Percentiles rank a stretch among this genome's conserved stretches.
These are phyloP conservation scores for Triticum urartu DNA, from an alignment of 176 grass and related monocot species.

Conservation along the genomic window DNA sequence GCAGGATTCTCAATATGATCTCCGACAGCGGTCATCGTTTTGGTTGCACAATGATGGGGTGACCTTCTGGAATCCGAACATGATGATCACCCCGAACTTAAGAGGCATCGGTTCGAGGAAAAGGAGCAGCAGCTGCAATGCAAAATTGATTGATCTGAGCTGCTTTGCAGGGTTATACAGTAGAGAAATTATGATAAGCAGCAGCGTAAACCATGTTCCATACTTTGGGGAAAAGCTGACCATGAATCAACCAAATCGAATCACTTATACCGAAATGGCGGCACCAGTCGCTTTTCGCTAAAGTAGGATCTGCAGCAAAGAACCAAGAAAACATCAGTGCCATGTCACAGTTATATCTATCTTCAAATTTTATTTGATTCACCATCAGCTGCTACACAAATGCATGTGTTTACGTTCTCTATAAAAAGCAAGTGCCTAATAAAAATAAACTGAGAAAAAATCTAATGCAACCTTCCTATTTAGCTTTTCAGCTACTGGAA, in stretches of 20 bases:
- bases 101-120: background rate
- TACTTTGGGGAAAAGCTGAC: constrained; percentile 13
- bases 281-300: background rate
- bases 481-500: background rate
- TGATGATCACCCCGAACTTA: constrained; percentile 13
- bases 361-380: background rate
- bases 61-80: constrained; percentile 37
- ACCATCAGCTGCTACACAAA: background rate
- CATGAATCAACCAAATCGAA: constrained; percentile 12
- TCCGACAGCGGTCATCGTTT: constrained; percentile 23
- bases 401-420: background rate
- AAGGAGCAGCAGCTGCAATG: constrained; percentile 1
- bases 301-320: constrained; percentile 7
- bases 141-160: constrained; percentile 29
- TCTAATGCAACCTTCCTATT: background rate
- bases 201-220: constrained; percentile 23
- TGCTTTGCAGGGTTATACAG: background rate
- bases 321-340: background rate
- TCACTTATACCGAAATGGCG: background rate
- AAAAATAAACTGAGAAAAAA: constrained; percentile 19
- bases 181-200: constrained; percentile 30
- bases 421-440: background rate
- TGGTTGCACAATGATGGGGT: constrained; percentile 22
- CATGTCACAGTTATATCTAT: background rate
- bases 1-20: constrained; percentile 20